Percentiles rank a stretch among this genome's conserved stretches.
Evolutionary conservation across 2,329 filamentous ascomycete genomes (phyloP).

Genomic region (Apiospora hydei): DNA sequence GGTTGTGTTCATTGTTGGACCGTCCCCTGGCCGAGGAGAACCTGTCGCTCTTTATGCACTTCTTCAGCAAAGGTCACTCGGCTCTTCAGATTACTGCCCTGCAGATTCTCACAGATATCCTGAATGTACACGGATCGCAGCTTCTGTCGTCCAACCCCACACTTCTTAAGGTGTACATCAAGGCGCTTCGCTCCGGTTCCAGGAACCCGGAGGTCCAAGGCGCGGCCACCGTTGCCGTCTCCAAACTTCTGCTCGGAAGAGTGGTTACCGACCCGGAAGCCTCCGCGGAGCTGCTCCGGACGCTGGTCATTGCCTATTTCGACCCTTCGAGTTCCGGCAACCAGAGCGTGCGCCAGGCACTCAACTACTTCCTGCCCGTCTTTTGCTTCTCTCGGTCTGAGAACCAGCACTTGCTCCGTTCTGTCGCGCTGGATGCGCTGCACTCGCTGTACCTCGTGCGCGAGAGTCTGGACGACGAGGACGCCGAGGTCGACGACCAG

Average conservation of each 20-base stretch:
- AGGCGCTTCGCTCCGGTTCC: conserved; percentile 76
- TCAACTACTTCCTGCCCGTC: conserved; percentile 94
- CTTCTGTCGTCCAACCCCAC: conserved; percentile 72
- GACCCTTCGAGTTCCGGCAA: conserved; percentile 83
- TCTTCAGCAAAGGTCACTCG: conserved; percentile 92
- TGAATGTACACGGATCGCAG: conserved; percentile 86
- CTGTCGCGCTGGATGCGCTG: conserved; percentile 76
- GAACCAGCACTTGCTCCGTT: conserved; percentile 83
- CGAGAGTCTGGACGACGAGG: conserved; percentile 76
- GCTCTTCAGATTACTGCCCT: conserved; percentile 88
- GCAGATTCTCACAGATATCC: conserved; percentile 91
- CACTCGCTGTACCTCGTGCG: conserved; percentile 77
- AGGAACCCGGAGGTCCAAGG: conserved; percentile 79
- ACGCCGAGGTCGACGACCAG: conserved; percentile 75
- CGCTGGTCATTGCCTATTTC: conserved; percentile 87
- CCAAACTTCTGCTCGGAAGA: conserved; percentile 84
- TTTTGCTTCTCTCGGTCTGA: conserved; percentile 87
- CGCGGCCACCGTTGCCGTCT: conserved; percentile 80
- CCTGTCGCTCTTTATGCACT: conserved; percentile 90
- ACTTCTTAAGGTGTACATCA: conserved; percentile 85
- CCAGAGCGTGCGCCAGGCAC: conserved; percentile 81
- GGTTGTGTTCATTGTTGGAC: conserved; percentile 89
- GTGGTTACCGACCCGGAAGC: conserved; percentile 75
- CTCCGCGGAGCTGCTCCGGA: conserved; percentile 79
- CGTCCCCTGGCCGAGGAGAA: conserved; percentile 93